A percentile compares a stretch with the other conserved stretches of the same genome.
Conservation (phyloP, 768 basidiomycete genomes). For the Lentinula lateritia region DNA sequence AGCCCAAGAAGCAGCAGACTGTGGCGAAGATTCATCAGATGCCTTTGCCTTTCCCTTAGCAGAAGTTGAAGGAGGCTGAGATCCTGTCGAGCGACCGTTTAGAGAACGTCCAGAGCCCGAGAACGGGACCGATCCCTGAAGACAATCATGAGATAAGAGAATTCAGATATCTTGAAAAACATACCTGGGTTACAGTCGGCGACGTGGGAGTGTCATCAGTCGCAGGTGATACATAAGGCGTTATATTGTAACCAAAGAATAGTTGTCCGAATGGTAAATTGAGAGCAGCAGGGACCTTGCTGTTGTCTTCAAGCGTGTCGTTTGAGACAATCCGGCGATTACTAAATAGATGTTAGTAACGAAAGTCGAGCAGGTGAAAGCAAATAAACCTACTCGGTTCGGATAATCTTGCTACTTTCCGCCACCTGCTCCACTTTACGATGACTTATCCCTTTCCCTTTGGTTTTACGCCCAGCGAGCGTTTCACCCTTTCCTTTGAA, state of each 20-base stretch:
- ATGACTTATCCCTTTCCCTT: constrained; percentile 88
- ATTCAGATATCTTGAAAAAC: constrained; percentile 5
- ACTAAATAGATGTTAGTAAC: constrained; percentile 34
- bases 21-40: constrained; percentile 26
- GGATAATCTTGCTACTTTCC: constrained; percentile 80
- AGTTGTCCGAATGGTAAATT: constrained; percentile 90
- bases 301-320: constrained; percentile 64
- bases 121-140: constrained; percentile 45
- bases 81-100: constrained; percentile 37
- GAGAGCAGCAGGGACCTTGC: constrained; percentile 83
- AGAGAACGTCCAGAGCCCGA: constrained; percentile 65
- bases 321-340: constrained; percentile 82
- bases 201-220: constrained; percentile 22
- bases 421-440: constrained; percentile 77
- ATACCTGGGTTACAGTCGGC: constrained; percentile 25
- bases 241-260: constrained; percentile 92
- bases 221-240: constrained; percentile 56
- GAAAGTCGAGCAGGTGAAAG: background rate
- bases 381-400: constrained; percentile 70
- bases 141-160: background rate
- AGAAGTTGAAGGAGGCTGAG: constrained; percentile 24
- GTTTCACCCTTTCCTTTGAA: constrained; percentile 97
- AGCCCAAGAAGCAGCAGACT: constrained; percentile 30
- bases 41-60: constrained; percentile 51
- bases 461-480: constrained; percentile 84